Base-by-base conservation (phyloP, 768 basidiomycete genomes). In the Naganishia vishniacii region DNA sequence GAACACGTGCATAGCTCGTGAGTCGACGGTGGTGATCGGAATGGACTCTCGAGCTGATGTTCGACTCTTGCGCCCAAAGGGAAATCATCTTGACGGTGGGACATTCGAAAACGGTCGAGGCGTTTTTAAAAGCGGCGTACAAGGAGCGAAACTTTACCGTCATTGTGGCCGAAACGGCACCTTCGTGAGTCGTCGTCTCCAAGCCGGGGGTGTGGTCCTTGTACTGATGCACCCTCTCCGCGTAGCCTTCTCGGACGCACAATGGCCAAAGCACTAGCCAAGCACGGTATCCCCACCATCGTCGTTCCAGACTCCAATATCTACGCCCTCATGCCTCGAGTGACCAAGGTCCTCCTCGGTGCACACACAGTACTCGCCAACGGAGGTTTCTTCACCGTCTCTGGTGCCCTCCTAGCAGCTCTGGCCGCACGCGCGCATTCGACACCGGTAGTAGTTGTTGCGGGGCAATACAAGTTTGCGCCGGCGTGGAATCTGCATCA, bases 1-100 rank as follows among this genome's bases (percentile, higher is more conserved):
- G 92, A 95, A 75, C 93, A 98, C 74, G 88, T 99, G 65, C 94
- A 98, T 76, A 91, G 92, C n/a, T 92, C 95, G 94, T 97, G 73
- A 75, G 89, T 80, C 0, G 42, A 31, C 13, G 28, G n/a, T 3
- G 41, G 34, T 18, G 25, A 58, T 48, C 20, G 62, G 2, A 23
- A 15, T 45, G 42, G 28, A 56, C 7, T 37, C 51, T 32, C 40
- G 31, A 53, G n/a, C 65, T 48, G 71, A 48, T 16, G n/a, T 15
- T 49, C 41, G 3, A 13, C 20, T 48, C 29, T 37, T 64, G 48
- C n/a, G 15, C 3, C 3, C 71, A 94, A n/a, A n/a, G 94, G 69
- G 94, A 98, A 78, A 92, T 97, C 69, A 90, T 99, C 67, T 77
- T 94, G 61, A 94, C 90, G 2, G 83, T 98, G 56, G 92, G 93